A percentile compares a stretch with the other conserved stretches of the same genome.
These are phyloP conservation scores for Kurtzmaniella fragi DNA, from an alignment of 805 yeast genomes.

Conservation along the genomic window DNA sequence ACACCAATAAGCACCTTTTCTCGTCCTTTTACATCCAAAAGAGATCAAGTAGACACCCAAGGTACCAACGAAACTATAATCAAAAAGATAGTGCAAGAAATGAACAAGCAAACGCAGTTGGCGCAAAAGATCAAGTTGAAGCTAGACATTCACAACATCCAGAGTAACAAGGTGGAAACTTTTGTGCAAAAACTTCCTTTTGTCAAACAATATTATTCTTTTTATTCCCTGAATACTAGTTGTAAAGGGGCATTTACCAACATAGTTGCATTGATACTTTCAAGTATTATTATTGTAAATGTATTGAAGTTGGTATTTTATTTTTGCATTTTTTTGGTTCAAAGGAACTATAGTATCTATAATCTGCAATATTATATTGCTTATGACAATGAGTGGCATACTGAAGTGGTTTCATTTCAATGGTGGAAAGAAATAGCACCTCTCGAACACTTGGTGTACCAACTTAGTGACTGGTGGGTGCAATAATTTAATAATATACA, in stretches of 20 bases:
- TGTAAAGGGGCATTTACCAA: constrained; percentile 16
- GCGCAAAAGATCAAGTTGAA: constrained; percentile 12
- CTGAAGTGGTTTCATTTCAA: constrained; percentile 8
- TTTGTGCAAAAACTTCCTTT: constrained; percentile 23
- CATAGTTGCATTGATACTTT: constrained; percentile 15
- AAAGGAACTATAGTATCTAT: background rate
- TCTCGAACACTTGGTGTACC: constrained; percentile 24
- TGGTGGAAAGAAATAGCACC: constrained; percentile 31
- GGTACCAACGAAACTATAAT: constrained; percentile 5
- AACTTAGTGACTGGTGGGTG: constrained; percentile 11
- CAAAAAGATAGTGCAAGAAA: constrained; percentile 9
- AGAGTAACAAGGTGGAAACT: constrained; percentile 7
- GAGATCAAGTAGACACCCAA: constrained; percentile 8
- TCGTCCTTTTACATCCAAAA: no score
- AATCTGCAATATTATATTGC: constrained; percentile 6
- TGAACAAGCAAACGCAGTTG: constrained; percentile 18
- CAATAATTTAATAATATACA: no score
- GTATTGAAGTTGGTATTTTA: constrained; percentile 12
- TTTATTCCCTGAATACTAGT: constrained; percentile 18
- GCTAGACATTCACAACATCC: constrained; percentile 6
- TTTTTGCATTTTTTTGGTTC: constrained; percentile 6
- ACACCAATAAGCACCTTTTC: no score
- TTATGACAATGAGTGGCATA: constrained; percentile 7
- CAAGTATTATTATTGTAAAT: constrained; percentile 16
- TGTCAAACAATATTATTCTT: constrained; percentile 23